Percentiles rank a stretch among this genome's conserved stretches.
Conservation (phyloP, 208 protist species). For the Wallacemonas rigidus region DNA sequence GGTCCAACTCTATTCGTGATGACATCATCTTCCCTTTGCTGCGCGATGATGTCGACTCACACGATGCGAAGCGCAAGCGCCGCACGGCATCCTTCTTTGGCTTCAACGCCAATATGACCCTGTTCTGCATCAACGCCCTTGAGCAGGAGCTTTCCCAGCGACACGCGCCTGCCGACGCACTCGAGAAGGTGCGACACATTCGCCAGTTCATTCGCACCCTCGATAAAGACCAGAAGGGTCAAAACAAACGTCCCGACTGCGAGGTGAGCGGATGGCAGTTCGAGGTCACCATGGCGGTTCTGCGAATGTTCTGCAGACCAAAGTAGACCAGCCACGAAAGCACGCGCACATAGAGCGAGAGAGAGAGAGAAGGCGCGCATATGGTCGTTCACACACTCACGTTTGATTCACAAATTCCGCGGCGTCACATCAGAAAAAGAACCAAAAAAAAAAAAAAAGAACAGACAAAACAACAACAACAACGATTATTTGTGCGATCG, state of each 20-base stretch:
- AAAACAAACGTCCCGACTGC: slow-evolving; percentile 14
- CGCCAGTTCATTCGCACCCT: slow-evolving; percentile 45
- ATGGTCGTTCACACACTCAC: too few relatives aligned
- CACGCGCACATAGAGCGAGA: slow-evolving; percentile 13
- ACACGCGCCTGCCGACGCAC: slow-evolving; percentile 43
- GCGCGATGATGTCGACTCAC: slow-evolving; percentile 67
- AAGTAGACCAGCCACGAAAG: slow-evolving; percentile 1
- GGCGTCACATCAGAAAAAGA: too few relatives aligned
- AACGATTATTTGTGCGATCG: too few relatives aligned
- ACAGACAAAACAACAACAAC: too few relatives aligned
- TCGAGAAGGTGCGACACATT: slow-evolving; percentile 65
- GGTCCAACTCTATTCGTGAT: slow-evolving; percentile 81
- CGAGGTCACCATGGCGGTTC: slow-evolving; percentile 59
- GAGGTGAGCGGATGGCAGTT: slow-evolving; percentile 47
- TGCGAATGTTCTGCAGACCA: slow-evolving; percentile 70
- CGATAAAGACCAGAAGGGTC: slow-evolving; percentile 11
- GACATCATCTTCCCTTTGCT: slow-evolving; percentile 89
- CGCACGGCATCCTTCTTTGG: slow-evolving; percentile 80
- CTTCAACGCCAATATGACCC: slow-evolving; percentile 83
- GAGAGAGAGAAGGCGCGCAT: background rate
- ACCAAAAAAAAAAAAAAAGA: too few relatives aligned
- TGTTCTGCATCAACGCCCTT: slow-evolving; percentile 77
- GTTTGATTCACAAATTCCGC: too few relatives aligned
- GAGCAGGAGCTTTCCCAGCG: slow-evolving; percentile 78
- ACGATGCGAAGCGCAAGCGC: slow-evolving; percentile 75